Percentiles rank a stretch among this genome's conserved stretches.
Conservation (phyloP, 2,329 filamentous ascomycete genomes). For the Lizonia empirigonia region DNA sequence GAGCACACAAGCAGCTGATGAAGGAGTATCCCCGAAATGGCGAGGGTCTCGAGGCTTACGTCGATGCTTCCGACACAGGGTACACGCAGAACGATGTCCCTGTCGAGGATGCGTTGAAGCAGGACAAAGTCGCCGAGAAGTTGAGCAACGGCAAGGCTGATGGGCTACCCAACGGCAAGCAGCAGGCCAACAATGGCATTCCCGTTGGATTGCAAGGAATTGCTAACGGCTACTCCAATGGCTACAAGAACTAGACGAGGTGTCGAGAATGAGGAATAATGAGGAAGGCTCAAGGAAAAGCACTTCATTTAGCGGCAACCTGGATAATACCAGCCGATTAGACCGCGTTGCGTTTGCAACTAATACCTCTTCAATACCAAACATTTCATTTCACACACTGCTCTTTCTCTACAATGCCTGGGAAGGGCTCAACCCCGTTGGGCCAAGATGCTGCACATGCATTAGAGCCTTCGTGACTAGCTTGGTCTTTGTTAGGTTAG, state of each 20-base stretch:
- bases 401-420: no score
- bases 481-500: no score
- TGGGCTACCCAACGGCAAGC: slow-evolving; percentile 23
- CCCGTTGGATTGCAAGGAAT: slow-evolving; percentile 25
- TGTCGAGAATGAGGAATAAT: background rate
- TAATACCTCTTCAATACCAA: slow-evolving; percentile 13
- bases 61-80: slow-evolving; percentile 72
- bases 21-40: slow-evolving; percentile 67
- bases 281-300: slow-evolving; percentile 6
- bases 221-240: slow-evolving; percentile 41
- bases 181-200: slow-evolving; percentile 23
- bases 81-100: slow-evolving; percentile 56
- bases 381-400: slow-evolving; percentile 1
- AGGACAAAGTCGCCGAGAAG: slow-evolving; percentile 31
- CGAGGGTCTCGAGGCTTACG: slow-evolving; percentile 70
- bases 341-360: slow-evolving; percentile 11
- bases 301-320: slow-evolving; percentile 3
- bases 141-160: slow-evolving; percentile 32
- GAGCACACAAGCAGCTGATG: slow-evolving; percentile 68
- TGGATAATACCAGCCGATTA: background rate
- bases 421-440: no score
- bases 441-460: no score
- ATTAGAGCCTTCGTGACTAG: no score
- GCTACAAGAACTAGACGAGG: slow-evolving; percentile 36
- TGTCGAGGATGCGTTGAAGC: slow-evolving; percentile 40